Evolutionary conservation across 495 filamentous ascomycete genomes (phyloP).

Genomic region (Talaromyces trachyspermus): DNA sequence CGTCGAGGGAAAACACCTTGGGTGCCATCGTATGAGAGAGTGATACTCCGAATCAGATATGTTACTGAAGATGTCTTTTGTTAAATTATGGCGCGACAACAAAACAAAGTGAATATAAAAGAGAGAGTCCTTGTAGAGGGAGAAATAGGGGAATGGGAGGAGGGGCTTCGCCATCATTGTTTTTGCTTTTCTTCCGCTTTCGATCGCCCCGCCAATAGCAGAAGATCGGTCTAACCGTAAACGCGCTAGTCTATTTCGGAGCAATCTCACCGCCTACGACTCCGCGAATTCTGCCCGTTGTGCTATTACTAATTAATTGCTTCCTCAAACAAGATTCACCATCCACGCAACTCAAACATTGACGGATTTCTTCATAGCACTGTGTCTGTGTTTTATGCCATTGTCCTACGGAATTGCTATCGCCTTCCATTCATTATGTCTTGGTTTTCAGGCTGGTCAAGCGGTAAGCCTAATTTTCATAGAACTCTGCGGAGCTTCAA

Average conservation of each 20-base stretch:
- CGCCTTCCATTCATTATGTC: constrained; percentile 27
- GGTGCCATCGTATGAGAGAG: constrained; percentile 47
- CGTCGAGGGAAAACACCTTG: constrained; percentile 85
- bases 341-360: too few relatives aligned
- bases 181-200: constrained; percentile 11
- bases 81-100: too few relatives aligned
- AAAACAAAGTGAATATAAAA: constrained; percentile 10
- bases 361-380: too few relatives aligned
- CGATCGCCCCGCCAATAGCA: not conserved
- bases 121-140: constrained; percentile 6
- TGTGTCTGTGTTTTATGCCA: constrained; percentile 3
- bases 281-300: too few relatives aligned
- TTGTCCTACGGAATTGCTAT: too few relatives aligned
- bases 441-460: constrained; percentile 35
- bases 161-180: constrained; percentile 11
- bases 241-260: too few relatives aligned
- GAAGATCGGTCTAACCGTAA: too few relatives aligned
- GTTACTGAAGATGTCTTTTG: not conserved
- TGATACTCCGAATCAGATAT: not conserved
- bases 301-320: too few relatives aligned
- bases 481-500: not conserved
- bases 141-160: constrained; percentile 3
- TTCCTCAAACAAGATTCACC: too few relatives aligned
- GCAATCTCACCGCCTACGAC: too few relatives aligned
- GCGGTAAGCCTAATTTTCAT: constrained; percentile 21